Conservation (phyloP, 345 rosid species). For the Eucalyptus dawsonii region DNA sequence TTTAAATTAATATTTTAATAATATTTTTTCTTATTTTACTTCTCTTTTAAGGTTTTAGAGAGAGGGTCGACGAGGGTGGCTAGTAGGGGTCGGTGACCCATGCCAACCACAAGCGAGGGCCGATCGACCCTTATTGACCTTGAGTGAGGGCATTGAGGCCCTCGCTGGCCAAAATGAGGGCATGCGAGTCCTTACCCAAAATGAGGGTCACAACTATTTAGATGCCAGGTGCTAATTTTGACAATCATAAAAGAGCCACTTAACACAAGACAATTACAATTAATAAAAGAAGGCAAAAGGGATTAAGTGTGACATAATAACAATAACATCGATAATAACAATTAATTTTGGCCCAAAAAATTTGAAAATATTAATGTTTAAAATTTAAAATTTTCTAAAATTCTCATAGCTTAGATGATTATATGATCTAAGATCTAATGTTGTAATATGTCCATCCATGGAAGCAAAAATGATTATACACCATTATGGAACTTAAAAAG, state of each 20-base stretch:
- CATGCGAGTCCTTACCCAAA: fast-evolving
- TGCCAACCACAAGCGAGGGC: too few relatives aligned
- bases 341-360: neutral
- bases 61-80: too few relatives aligned
- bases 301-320: neutral
- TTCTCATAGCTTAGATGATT: neutral
- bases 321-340: neutral
- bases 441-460: neutral
- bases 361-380: neutral
- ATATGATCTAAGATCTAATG: fast-evolving
- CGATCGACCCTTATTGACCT: too few relatives aligned
- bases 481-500: neutral
- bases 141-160: fast-evolving
- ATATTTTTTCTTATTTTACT: fast-evolving
- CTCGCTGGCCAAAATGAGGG: too few relatives aligned
- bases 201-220: too few relatives aligned
- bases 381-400: neutral
- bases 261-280: neutral
- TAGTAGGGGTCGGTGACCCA: fast-evolving
- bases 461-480: neutral
- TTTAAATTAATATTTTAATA: too few relatives aligned
- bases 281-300: neutral
- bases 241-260: neutral
- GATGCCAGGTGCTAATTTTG: neutral
- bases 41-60: too few relatives aligned